Conservation (phyloP, 1,139 yeast genomes). For the Arxiozyma bovina region DNA sequence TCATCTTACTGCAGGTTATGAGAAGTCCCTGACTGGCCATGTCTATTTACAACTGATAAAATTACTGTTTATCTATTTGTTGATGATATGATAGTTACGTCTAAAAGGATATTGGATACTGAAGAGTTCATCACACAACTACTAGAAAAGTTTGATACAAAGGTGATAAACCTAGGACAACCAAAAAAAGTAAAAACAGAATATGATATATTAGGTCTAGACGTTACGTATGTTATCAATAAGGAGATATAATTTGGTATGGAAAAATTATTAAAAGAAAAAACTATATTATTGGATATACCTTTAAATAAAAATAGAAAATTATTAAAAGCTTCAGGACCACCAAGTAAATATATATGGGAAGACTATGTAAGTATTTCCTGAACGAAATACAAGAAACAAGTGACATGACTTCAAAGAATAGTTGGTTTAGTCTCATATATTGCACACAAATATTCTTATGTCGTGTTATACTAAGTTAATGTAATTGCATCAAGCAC, state of each 20-base stretch:
- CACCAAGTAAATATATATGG: slow-evolving; percentile 2
- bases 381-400: neutral
- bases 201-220: neutral
- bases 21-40: slow-evolving; percentile 8
- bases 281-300: slow-evolving; percentile 2
- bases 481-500: neutral
- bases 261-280: slow-evolving; percentile 4
- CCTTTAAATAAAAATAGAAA: neutral
- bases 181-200: neutral
- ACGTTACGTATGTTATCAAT: neutral
- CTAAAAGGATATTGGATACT: neutral
- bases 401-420: neutral
- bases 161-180: neutral
- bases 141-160: neutral
- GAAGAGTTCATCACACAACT: neutral
- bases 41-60: slow-evolving; percentile 4
- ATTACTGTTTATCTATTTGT: slow-evolving; percentile 7
- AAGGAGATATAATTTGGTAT: slow-evolving; percentile 3
- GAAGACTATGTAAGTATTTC: neutral
- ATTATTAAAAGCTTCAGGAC: slow-evolving; percentile 5
- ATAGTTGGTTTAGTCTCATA: slow-evolving; percentile 5
- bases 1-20: neutral
- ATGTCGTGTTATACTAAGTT: slow-evolving; percentile 1
- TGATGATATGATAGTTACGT: slow-evolving; percentile 9
- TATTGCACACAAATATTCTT: slow-evolving; percentile 8